Conservation (phyloP, 345 rosid genomes). For the Eucalyptus dawsonii region DNA sequence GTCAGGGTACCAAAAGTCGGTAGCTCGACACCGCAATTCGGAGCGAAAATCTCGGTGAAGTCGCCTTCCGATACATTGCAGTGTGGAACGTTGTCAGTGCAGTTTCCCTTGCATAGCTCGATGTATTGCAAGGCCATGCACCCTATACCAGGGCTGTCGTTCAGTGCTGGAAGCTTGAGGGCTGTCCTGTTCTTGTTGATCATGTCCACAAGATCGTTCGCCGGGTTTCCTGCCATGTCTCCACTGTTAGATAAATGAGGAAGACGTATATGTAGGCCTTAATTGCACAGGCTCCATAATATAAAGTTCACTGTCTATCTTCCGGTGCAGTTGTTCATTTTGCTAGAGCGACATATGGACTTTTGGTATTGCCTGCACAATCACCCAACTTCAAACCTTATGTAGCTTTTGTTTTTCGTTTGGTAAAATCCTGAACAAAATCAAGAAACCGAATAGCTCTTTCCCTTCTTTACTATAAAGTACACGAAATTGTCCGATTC, state of each 20-base stretch:
- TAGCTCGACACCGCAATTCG: conserved; percentile 77
- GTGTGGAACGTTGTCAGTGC: conserved; percentile 38
- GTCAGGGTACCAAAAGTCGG: conserved; percentile 64
- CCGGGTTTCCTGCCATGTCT: conserved; percentile 47
- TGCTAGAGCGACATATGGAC: neutral
- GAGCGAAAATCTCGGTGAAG: conserved; percentile 71
- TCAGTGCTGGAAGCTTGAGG: conserved; percentile 33
- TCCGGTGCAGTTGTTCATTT: neutral
- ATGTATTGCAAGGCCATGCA: conserved; percentile 83
- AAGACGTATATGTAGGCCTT: neutral
- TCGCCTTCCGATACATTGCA: conserved; percentile 63
- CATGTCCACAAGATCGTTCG: conserved; percentile 61
- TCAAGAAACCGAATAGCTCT: neutral
- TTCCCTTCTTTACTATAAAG: neutral
- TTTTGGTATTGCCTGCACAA: neutral
- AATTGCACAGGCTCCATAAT: neutral
- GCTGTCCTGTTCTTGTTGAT: conserved; percentile 65
- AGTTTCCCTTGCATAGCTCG: conserved; percentile 57
- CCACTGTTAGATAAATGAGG: neutral
- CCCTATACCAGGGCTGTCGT: conserved; percentile 75
- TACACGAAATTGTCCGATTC: neutral
- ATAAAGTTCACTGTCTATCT: neutral
- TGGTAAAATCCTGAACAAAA: neutral
- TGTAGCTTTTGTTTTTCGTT: neutral
- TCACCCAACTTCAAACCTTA: neutral